Evolutionary conservation across 2,329 filamentous ascomycete species (phyloP).

Genomic region (Aureobasidium sp.): DNA sequence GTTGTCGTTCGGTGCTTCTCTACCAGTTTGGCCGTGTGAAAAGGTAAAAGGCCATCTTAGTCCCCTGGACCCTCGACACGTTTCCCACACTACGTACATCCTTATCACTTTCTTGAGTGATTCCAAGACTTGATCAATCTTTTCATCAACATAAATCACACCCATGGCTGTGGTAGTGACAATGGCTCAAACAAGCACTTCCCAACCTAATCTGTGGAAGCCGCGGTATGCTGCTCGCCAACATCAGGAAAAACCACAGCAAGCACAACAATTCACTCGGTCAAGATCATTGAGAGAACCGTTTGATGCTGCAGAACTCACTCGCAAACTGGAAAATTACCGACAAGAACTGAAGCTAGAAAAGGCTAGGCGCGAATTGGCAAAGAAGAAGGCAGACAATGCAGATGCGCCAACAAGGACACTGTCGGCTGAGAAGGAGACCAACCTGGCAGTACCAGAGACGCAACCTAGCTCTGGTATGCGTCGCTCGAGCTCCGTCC

Average conservation of each 20-base stretch:
- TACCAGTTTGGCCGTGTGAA: conserved; percentile 3
- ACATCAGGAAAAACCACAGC: conserved; percentile 11
- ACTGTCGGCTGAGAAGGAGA: neutral
- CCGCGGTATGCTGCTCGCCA: conserved; percentile 9
- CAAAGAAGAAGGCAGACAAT: neutral
- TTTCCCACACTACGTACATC: neutral
- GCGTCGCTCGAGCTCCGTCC: neutral
- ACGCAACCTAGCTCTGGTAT: neutral
- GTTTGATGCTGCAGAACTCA: conserved; percentile 18
- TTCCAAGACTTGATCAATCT: neutral
- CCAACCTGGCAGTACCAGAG: neutral
- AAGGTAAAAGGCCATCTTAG: conserved; percentile 1
- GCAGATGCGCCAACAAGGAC: neutral
- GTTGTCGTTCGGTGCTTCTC: conserved; percentile 12
- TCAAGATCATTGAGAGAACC: conserved; percentile 15
- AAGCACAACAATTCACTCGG: conserved; percentile 3
- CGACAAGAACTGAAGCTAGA: conserved; percentile 18
- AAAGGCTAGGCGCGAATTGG: conserved; percentile 15
- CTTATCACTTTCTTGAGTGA: neutral
- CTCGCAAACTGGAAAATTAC: conserved; percentile 18
- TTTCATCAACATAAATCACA: neutral
- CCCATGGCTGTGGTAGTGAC: conserved; percentile 4
- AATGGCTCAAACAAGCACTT: conserved; percentile 15
- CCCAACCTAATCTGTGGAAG: conserved; percentile 12
- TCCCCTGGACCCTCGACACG: neutral